Evolutionary conservation across 495 filamentous ascomycete species (phyloP).

Genomic region (Penicillium paradoxum): DNA sequence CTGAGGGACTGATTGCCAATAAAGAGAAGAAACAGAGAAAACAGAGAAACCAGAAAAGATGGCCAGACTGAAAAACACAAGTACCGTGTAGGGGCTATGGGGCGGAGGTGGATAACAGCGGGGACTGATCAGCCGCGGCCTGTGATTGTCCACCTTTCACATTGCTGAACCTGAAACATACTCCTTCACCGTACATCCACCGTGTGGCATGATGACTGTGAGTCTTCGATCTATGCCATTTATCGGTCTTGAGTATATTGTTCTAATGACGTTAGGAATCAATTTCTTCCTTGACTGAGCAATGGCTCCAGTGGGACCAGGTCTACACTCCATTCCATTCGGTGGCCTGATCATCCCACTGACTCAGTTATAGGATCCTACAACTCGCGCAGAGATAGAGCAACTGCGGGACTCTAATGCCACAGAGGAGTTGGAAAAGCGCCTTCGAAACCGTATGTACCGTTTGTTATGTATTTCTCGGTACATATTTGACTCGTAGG

Average conservation of each 20-base stretch:
- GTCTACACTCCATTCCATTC: slow-evolving; percentile 22
- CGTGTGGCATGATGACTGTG: slow-evolving; percentile 20
- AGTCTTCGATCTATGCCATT: background rate
- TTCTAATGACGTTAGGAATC: slow-evolving; percentile 21
- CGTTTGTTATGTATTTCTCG: background rate
- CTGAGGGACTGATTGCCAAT: background rate
- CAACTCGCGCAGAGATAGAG: slow-evolving; percentile 56
- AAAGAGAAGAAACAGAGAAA: background rate
- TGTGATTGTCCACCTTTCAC: slow-evolving; percentile 13
- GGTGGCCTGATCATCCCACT: slow-evolving; percentile 17
- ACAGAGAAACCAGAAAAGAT: background rate
- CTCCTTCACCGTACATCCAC: background rate
- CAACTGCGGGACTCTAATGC: slow-evolving; percentile 46
- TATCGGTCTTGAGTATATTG: background rate
- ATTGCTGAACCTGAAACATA: background rate
- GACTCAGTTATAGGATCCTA: slow-evolving; percentile 42
- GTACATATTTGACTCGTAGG: slow-evolving; percentile 3
- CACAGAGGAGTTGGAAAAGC: slow-evolving; percentile 49
- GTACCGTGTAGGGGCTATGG: slow-evolving; percentile 12
- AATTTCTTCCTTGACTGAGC: slow-evolving; percentile 33
- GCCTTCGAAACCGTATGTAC: slow-evolving; percentile 49
- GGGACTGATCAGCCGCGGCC: slow-evolving; percentile 19
- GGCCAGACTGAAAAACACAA: background rate
- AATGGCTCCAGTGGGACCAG: slow-evolving; percentile 63
- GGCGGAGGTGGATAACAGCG: slow-evolving; percentile 20